Evolutionary conservation across 2,329 filamentous ascomycete species (phyloP).

Genomic region (Cytospora piceae): DNA sequence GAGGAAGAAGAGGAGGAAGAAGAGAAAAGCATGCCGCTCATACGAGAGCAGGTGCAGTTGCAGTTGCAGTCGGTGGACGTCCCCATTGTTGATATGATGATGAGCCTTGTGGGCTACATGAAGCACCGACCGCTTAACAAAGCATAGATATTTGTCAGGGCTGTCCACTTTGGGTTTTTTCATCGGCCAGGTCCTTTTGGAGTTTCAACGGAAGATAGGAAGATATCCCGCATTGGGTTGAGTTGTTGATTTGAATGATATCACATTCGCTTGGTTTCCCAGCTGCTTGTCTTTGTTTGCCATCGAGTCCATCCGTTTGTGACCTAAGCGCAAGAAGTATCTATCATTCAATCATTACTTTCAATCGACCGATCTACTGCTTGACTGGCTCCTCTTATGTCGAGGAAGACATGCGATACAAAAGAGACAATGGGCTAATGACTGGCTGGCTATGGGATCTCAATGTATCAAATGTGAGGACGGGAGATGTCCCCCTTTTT

Average conservation of each 20-base stretch:
- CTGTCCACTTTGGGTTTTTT: background rate
- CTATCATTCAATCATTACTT: too few species aligned
- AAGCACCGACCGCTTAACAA: background rate
- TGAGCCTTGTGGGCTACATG: background rate
- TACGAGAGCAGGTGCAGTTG: background rate
- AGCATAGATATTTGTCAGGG: background rate
- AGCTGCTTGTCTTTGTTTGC: background rate
- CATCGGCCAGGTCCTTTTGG: background rate
- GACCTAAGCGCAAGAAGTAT: too few species aligned
- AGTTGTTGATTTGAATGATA: slow-evolving; percentile 18
- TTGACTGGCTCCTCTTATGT: background rate
- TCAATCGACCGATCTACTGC: too few species aligned
- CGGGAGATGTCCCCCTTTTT: too few species aligned
- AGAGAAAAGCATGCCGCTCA: background rate
- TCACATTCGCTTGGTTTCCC: slow-evolving; percentile 6
- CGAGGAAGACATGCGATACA: background rate
- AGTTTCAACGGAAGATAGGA: slow-evolving; percentile 25
- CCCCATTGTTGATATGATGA: background rate
- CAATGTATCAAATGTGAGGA: too few species aligned
- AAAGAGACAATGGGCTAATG: too few species aligned
- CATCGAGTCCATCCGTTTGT: background rate
- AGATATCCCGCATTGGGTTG: slow-evolving; percentile 27
- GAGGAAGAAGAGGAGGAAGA: background rate
- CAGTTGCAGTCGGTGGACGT: background rate
- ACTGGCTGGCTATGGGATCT: too few species aligned